Percentiles rank a stretch among this genome's conserved stretches.
phyloP scores from a whole-genome alignment of 148 eudicot genomes.

The Heliosperma pusillum region DNA sequence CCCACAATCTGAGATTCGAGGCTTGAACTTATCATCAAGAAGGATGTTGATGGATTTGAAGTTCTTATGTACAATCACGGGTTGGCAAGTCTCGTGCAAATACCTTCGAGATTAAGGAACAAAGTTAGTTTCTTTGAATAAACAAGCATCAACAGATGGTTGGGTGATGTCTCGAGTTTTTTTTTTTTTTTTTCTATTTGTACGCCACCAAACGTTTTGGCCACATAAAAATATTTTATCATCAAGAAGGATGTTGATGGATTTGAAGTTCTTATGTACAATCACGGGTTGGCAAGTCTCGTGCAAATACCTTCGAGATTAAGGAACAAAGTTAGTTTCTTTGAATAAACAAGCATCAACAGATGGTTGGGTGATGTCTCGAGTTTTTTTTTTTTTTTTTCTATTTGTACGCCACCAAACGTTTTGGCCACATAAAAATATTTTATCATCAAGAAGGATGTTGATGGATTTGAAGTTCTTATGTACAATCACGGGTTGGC shows the following conservation, averaged over 20 bases:
- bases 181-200: too few relatives aligned
- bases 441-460: slow-evolving; percentile 77
- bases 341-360: neutral
- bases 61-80: slow-evolving; percentile 73
- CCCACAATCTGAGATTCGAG: slow-evolving; percentile 87
- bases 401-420: too few relatives aligned
- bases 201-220: too few relatives aligned
- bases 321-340: slow-evolving; percentile 10
- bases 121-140: neutral
- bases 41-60: slow-evolving; percentile 84
- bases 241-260: slow-evolving; percentile 75
- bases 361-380: too few relatives aligned
- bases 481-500: slow-evolving; percentile 76
- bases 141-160: neutral
- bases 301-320: slow-evolving; percentile 67
- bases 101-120: slow-evolving; percentile 47
- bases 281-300: slow-evolving; percentile 75
- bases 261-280: slow-evolving; percentile 82
- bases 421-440: too few relatives aligned
- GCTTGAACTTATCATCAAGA: slow-evolving; percentile 61
- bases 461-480: slow-evolving; percentile 80
- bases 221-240: too few relatives aligned
- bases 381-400: too few relatives aligned
- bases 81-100: slow-evolving; percentile 80
- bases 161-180: too few relatives aligned